phyloP scores from a whole-genome alignment of 306 rosid genomes.

The Spatholobus suberectus region DNA sequence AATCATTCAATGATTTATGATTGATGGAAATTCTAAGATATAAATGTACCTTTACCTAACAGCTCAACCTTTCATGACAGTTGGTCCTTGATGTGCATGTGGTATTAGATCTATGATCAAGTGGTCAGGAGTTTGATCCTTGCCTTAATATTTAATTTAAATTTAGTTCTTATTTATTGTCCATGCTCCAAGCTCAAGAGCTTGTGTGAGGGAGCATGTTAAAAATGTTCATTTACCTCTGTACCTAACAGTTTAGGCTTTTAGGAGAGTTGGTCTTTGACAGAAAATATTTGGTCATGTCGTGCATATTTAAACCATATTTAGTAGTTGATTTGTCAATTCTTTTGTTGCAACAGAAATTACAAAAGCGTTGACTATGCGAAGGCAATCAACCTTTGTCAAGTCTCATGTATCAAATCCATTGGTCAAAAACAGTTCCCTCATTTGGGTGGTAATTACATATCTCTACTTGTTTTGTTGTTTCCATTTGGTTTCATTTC shows the following conservation, averaged over 20 bases:
- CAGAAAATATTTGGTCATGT: constrained; percentile 4
- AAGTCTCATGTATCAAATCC: constrained; percentile 73
- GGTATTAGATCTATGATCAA: constrained; percentile 6
- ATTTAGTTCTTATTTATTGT: not conserved
- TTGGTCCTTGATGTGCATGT: not conserved
- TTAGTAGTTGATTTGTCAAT: not conserved
- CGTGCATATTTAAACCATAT: constrained; percentile 29
- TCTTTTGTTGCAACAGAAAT: constrained; percentile 60
- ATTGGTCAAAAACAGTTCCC: constrained; percentile 54
- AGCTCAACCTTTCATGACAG: not conserved
- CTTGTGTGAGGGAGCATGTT: not conserved
- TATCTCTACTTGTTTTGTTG: constrained; percentile 34
- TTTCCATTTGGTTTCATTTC: constrained; percentile 29
- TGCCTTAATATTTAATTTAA: not conserved
- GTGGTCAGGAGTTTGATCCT: not conserved
- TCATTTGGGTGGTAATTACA: constrained; percentile 82
- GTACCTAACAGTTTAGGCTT: constrained; percentile 14
- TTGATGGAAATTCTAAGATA: constrained; percentile 26
- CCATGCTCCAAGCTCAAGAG: not conserved
- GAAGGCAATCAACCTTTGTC: constrained; percentile 89
- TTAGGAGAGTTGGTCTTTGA: not conserved
- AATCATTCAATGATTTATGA: not conserved
- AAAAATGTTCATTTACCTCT: constrained; percentile 14
- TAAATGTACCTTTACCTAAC: not conserved
- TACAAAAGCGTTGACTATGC: constrained; percentile 72